Percentiles rank a stretch among this genome's conserved stretches.
phyloP scores from a whole-genome alignment of 2,329 filamentous ascomycete genomes.

The Cladorrhinum sp. region DNA sequence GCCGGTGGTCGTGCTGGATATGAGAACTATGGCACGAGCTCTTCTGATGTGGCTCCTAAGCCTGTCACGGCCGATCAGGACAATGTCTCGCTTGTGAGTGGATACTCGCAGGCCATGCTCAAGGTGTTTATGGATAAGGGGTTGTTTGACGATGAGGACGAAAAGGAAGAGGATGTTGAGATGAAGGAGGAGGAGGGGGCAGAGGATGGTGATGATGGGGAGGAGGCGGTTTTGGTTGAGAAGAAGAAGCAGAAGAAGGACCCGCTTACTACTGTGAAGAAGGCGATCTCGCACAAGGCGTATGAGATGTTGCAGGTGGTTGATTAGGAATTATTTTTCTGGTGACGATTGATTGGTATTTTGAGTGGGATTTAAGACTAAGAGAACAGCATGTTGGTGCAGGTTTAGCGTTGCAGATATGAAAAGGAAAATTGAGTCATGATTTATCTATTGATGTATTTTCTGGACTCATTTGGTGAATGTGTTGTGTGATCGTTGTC shows the following conservation, averaged over 20 bases:
- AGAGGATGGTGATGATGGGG: conserved; percentile 25
- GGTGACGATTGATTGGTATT: no score
- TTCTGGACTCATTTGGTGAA: no score
- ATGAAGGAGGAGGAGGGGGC: conserved; percentile 26
- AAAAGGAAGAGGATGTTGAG: conserved; percentile 37
- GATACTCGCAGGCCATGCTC: conserved; percentile 56
- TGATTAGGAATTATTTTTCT: no score
- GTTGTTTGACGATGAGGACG: conserved; percentile 39
- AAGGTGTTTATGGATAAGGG: conserved; percentile 55
- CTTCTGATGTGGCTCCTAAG: conserved; percentile 41
- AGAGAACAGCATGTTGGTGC: no score
- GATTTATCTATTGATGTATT: no score
- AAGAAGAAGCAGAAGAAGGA: conserved; percentile 42
- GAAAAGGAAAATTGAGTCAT: no score
- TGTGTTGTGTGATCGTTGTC: no score
- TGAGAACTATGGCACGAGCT: background rate
- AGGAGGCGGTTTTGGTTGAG: conserved; percentile 20
- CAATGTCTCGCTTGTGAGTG: conserved; percentile 50
- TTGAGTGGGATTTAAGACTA: no score
- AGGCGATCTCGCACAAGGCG: conserved; percentile 50
- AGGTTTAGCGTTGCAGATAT: no score
- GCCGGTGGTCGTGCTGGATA: conserved; percentile 38
- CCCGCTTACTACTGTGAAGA: conserved; percentile 44
- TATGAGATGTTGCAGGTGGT: conserved; percentile 55
- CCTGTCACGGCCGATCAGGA: conserved; percentile 44